Evolutionary conservation across 768 basidiomycete species (phyloP), one percentile per base, ranked within the genome.

Genomic region (Hygrocybe coccinea): DNA sequence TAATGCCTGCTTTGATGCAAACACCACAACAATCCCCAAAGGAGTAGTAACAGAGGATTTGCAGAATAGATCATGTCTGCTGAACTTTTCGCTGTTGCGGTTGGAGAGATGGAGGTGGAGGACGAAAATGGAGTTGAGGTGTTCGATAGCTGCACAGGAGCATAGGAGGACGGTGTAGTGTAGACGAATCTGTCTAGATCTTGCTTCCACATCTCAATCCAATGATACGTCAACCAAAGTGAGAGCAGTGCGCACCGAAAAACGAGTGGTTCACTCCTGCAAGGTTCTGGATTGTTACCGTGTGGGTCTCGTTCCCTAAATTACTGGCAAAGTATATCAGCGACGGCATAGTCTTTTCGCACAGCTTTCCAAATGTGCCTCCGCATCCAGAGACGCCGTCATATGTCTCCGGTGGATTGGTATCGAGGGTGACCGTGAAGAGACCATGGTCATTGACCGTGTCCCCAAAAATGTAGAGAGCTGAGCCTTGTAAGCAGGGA

Each of bases 401-500:
- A 56, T 68, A 73, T 9, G 67, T 57, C 50, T 72, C 61, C 11
- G 70, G 59, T n/a, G 70, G 60, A 3, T 59, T 61, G 46, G 64
- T 63, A 60, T 79, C 78, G 4, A 79, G 65, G 6, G 60, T 61
- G 21, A 78, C 73, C 19, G 64, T 69, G 62, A 76, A 80, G 7
- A 72, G 60, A 0, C 79, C 70, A 55, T 80, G 78, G 60, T 79
- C 75, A 52, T 77, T 77, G 60, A 75, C 77, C 60, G 77, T 78
- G 65, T 79, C 78, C 2, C 79, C 78, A 37, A 76, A 71, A 12
- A 79, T 68, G 52, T 75, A 77, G 24, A 79, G 62, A 1, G 76
- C 73, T 19, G 76, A 76, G 38, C 74, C 77, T 77, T 56, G 2
- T 21, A 43, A n/a, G 29, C 50, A 21, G 33, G 9, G 17, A 14